Percentiles rank a stretch among this genome's conserved stretches.
Conservation (phyloP, 2,329 filamentous ascomycete species). For the Aspergillus sp. region DNA sequence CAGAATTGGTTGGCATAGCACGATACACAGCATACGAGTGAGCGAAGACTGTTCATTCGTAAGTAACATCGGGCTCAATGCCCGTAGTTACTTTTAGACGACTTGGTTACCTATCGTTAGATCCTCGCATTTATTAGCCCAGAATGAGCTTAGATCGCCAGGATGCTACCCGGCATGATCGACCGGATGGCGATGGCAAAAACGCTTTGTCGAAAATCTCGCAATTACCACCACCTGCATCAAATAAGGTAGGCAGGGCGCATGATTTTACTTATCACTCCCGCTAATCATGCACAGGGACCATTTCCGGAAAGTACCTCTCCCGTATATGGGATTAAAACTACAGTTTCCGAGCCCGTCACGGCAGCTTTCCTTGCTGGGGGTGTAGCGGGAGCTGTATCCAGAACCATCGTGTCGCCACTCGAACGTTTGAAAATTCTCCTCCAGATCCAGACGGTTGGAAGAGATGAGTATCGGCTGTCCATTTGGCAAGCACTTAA, state of each 20-base stretch:
- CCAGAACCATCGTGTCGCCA: slow-evolving; percentile 92
- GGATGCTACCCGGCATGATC: slow-evolving; percentile 22
- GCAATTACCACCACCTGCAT: slow-evolving; percentile 21
- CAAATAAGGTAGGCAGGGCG: slow-evolving; percentile 23
- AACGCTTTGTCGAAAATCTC: slow-evolving; percentile 20
- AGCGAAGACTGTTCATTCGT: neutral
- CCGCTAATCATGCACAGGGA: slow-evolving; percentile 18
- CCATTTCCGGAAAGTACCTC: slow-evolving; percentile 15
- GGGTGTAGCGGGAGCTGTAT: slow-evolving; percentile 93
- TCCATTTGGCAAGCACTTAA: slow-evolving; percentile 82
- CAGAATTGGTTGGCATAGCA: neutral
- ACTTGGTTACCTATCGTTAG: neutral
- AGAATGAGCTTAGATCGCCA: slow-evolving; percentile 39
- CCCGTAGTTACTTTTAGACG: neutral
- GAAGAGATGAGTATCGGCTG: slow-evolving; percentile 88
- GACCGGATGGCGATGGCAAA: slow-evolving; percentile 18
- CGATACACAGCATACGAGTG: neutral
- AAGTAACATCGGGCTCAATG: neutral
- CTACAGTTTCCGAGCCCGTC: slow-evolving; percentile 73
- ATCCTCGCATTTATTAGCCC: neutral
- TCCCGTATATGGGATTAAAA: slow-evolving; percentile 26
- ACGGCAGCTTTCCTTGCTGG: slow-evolving; percentile 91
- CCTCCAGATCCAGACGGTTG: slow-evolving; percentile 91
- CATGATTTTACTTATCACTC: neutral
- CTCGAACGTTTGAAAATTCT: slow-evolving; percentile 95